Evolutionary conservation across 768 basidiomycete genomes (phyloP).

Genomic region (Mycena leptocephala): DNA sequence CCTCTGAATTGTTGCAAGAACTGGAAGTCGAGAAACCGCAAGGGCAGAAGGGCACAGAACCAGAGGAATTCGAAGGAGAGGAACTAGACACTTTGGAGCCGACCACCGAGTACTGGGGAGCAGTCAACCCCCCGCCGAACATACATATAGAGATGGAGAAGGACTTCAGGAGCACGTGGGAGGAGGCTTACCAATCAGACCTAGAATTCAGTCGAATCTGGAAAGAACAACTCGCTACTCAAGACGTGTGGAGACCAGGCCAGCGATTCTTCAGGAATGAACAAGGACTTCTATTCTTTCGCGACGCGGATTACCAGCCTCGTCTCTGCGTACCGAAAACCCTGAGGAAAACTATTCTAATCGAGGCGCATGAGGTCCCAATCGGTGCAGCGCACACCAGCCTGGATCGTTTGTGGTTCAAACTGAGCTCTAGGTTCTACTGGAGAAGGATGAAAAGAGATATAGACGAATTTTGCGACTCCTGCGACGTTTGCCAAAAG

Average conservation of each 20-base stretch:
- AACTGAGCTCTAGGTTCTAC: background rate
- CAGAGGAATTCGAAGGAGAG: too few relatives aligned
- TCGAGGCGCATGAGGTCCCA: slow-evolving; percentile 10
- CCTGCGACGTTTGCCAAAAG: background rate
- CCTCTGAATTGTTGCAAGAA: too few relatives aligned
- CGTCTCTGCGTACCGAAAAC: slow-evolving; percentile 31
- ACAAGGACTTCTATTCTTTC: slow-evolving; percentile 28
- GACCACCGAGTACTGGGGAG: background rate
- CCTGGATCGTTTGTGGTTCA: background rate
- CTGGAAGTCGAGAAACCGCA: background rate
- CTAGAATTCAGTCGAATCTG: background rate
- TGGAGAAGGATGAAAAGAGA: background rate
- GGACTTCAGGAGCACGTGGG: background rate
- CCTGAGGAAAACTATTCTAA: background rate
- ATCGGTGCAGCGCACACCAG: slow-evolving; percentile 11
- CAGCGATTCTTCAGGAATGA: slow-evolving; percentile 27
- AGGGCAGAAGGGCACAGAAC: too few relatives aligned
- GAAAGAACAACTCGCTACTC: background rate
- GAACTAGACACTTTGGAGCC: background rate
- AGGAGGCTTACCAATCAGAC: background rate
- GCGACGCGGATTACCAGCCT: slow-evolving; percentile 29
- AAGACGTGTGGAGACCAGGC: slow-evolving; percentile 4
- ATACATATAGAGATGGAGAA: background rate
- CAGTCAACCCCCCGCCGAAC: background rate
- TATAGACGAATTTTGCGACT: background rate